A percentile compares a stretch with the other conserved stretches of the same genome.
These are phyloP conservation scores for Acanthamoeba sp. DNA, from an alignment of 208 protist genomes.

Conservation along the genomic window DNA sequence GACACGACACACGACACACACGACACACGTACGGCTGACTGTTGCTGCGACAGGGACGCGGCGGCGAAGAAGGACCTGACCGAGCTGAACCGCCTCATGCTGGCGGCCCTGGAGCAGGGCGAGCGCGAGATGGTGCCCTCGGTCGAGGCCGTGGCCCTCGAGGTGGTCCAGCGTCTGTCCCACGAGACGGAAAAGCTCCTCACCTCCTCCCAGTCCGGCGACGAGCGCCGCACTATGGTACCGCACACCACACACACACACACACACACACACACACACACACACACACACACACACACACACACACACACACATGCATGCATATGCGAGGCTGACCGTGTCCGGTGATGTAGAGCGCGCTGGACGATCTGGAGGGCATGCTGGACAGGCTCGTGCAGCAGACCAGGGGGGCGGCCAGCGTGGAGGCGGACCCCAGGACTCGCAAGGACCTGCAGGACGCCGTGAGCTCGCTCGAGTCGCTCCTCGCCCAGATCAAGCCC, in stretches of 20 bases:
- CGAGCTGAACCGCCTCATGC: not conserved
- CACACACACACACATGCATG: not conserved
- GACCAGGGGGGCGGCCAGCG: not conserved
- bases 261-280: not conserved
- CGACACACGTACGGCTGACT: not conserved
- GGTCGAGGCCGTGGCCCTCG: not conserved
- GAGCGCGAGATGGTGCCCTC: not conserved
- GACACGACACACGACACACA: not conserved
- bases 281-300: not conserved
- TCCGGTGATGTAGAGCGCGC: too few relatives aligned
- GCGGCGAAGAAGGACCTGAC: conserved; percentile 35
- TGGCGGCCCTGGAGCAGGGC: not conserved
- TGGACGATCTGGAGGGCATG: not conserved
- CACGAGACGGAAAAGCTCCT: not conserved
- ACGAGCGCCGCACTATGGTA: not conserved
- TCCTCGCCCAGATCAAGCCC: not conserved
- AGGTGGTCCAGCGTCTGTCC: not conserved
- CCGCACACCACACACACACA: not conserved
- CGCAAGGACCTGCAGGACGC: conserved; percentile 27
- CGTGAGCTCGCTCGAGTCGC: not conserved
- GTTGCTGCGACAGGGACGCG: not conserved
- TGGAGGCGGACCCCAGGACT: not conserved
- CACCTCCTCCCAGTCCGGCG: not conserved
- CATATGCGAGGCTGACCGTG: too few relatives aligned
- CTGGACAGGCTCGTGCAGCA: not conserved